Evolutionary conservation across 306 rosid genomes (phyloP), one percentile per base, ranked within the genome.

Genomic region (Dalbergia cultrata): DNA sequence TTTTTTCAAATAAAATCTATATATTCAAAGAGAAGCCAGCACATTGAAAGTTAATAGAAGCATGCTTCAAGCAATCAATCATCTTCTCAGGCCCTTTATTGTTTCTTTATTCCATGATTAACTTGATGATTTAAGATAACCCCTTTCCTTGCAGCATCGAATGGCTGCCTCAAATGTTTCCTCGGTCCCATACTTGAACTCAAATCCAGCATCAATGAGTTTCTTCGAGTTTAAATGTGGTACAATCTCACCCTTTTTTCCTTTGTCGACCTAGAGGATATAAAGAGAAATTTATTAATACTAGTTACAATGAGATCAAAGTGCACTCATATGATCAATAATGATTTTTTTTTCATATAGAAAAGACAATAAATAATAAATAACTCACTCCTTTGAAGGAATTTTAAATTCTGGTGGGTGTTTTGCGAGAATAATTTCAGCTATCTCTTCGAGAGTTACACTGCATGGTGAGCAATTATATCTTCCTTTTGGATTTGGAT

Each of bases 171-270:
- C 75, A 18, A 84, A 39, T 80, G 82, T 86, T 37, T 84, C 84
- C 11, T 82, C 82, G 26, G 80, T 5, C n/a, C 88, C 84, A 64
- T 86, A 76, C 75, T 72, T 79, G 22, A 53, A 88, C 53, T 57
- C 13, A 34, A 88, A 88, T 37, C 90, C 90, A 26, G 72, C 60
- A 79, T 81, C 92, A 43, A 62, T 49, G 56, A 89, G 85, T 74
- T 81, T 87, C 84, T 89, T 89, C 33, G 93, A 72, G 31, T 88
- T 85, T 7, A 79, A 6, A 64, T 57, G 21, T 10, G 78, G 31
- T 0, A 12, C 0, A 75, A 21, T 67, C 7, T 0, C 1, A 45
- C 83, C 81, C 56, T 33, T 11, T 50, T 31, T 59, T 79, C 78
- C 60, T 74, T 81, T 14, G 81, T 65, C 11, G 77, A 83, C 8